Evolutionary conservation across 768 basidiomycete genomes (phyloP).

Genomic region (Thelephora ganbajun): DNA sequence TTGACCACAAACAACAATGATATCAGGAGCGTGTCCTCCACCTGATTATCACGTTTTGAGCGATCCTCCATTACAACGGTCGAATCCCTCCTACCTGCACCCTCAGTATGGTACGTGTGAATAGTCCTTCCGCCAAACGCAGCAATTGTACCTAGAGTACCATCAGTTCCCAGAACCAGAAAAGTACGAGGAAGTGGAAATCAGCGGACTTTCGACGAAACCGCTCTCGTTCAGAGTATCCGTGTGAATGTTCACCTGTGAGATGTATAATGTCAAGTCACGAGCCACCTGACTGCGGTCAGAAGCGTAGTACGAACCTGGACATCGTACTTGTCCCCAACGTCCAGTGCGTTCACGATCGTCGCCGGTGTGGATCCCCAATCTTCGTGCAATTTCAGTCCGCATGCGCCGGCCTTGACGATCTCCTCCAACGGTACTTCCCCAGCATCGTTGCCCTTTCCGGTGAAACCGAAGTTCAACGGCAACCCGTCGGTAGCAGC

Average conservation of each 20-base stretch:
- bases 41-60: slow-evolving; percentile 25
- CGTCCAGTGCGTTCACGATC: slow-evolving; percentile 62
- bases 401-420: slow-evolving; percentile 70
- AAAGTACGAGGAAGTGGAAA: background rate
- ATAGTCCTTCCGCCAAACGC: slow-evolving; percentile 88
- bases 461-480: slow-evolving; percentile 91
- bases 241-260: slow-evolving; percentile 83
- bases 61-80: background rate
- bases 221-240: slow-evolving; percentile 97
- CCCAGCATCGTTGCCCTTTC: slow-evolving; percentile 90
- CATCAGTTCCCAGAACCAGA: background rate
- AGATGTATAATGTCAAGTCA: background rate
- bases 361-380: slow-evolving; percentile 87
- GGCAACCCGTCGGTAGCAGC: slow-evolving; percentile 81
- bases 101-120: slow-evolving; percentile 95
- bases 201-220: slow-evolving; percentile 77
- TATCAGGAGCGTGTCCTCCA: slow-evolving; percentile 95
- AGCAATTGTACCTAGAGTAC: slow-evolving; percentile 55
- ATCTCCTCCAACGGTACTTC: slow-evolving; percentile 63
- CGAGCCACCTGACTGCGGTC: background rate
- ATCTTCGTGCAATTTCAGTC: slow-evolving; percentile 94
- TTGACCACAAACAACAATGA: slow-evolving; percentile 89
- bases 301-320: slow-evolving; percentile 41
- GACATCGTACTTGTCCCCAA: slow-evolving; percentile 87
- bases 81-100: slow-evolving; percentile 47